Evolutionary conservation across 1,139 yeast genomes (phyloP).

Genomic region (Candida neerlandica): DNA sequence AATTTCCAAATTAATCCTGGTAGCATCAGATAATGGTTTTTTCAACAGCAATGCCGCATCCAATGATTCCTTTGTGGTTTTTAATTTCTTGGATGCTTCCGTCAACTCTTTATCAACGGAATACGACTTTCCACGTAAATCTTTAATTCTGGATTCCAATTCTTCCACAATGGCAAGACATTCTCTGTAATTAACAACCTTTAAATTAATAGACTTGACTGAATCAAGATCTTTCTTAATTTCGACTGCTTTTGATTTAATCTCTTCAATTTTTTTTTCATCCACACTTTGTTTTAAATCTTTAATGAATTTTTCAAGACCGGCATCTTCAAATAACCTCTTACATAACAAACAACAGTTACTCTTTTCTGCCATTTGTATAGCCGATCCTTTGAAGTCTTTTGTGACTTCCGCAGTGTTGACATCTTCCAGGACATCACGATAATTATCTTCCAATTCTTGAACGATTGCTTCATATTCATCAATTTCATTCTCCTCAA

Average conservation of each 20-base stretch:
- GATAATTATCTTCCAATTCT: slow-evolving; percentile 64
- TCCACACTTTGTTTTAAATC: slow-evolving; percentile 41
- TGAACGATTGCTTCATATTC: slow-evolving; percentile 50
- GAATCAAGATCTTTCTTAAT: slow-evolving; percentile 33
- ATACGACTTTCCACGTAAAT: slow-evolving; percentile 15
- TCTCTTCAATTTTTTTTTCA: slow-evolving; percentile 38
- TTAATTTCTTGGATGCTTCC: slow-evolving; percentile 11
- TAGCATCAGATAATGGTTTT: slow-evolving; percentile 39
- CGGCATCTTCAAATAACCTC: slow-evolving; percentile 54
- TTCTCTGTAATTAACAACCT: slow-evolving; percentile 31
- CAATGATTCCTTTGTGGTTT: slow-evolving; percentile 9
- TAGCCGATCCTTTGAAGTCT: slow-evolving; percentile 64
- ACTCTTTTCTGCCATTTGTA: slow-evolving; percentile 57
- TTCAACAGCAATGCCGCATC: slow-evolving; percentile 16
- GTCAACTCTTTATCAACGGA: slow-evolving; percentile 20
- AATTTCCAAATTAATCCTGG: slow-evolving; percentile 40
- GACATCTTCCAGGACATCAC: slow-evolving; percentile 58
- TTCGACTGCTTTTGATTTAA: slow-evolving; percentile 34
- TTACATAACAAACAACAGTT: slow-evolving; percentile 68
- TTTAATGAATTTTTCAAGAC: slow-evolving; percentile 31
- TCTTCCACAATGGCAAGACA: slow-evolving; percentile 13
- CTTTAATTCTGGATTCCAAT: slow-evolving; percentile 13
- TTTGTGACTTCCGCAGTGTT: slow-evolving; percentile 68
- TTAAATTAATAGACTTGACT: slow-evolving; percentile 29
- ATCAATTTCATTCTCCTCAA: slow-evolving; percentile 50